These are phyloP conservation scores for Capsicum rhomboideum DNA, from an alignment of 257 asterid species.

Conservation along the genomic window DNA sequence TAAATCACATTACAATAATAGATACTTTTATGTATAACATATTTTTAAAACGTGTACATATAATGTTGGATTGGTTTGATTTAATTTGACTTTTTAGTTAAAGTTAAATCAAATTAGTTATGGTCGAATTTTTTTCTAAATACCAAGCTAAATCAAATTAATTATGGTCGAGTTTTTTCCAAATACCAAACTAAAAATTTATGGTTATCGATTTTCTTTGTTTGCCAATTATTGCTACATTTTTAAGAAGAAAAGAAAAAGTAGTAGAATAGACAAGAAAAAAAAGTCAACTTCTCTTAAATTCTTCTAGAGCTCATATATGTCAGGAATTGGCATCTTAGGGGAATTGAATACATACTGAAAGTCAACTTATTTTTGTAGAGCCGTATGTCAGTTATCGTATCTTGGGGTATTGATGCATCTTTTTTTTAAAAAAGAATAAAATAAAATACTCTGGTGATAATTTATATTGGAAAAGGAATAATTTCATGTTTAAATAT, in stretches of 20 bases:
- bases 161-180: no score
- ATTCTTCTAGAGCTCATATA: background rate
- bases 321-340: background rate
- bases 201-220: no score
- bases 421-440: background rate
- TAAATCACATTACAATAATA: no score
- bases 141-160: no score
- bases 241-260: background rate
- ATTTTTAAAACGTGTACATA: no score
- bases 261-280: background rate
- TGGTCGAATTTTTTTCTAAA: no score
- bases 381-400: background rate
- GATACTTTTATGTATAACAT: no score
- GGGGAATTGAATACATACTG: background rate
- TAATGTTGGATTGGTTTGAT: no score
- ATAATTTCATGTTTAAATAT: background rate
- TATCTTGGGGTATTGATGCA: background rate
- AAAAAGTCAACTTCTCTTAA: background rate
- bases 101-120: no score
- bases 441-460: background rate
- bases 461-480: background rate
- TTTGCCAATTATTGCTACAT: no score
- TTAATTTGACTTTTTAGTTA: no score
- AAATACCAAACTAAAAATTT: no score
- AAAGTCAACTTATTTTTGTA: background rate